Percentiles rank a stretch among this genome's conserved stretches.
Conservation (phyloP, 129 eudicot genomes). For the Apium graveolens region DNA sequence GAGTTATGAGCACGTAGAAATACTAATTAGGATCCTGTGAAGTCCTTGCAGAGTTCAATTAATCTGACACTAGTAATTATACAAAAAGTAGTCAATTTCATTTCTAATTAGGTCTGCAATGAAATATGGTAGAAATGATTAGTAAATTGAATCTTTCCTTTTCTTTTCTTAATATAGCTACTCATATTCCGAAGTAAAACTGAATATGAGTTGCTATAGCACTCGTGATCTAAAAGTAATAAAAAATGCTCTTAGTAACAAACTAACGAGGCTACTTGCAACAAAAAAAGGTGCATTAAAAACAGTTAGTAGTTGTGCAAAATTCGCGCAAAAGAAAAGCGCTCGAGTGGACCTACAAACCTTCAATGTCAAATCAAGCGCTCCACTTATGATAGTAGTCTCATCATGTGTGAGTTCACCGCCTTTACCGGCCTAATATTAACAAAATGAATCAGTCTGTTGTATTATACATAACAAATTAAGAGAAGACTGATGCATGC, state of each 20-base stretch:
- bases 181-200: neutral
- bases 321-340: conserved; percentile 6
- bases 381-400: conserved; percentile 93
- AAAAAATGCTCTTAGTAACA: neutral
- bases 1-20: neutral
- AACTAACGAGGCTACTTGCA: neutral
- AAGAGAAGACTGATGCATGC: conserved; percentile 6
- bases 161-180: neutral
- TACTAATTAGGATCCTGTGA: neutral
- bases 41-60: neutral
- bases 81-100: neutral
- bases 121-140: neutral
- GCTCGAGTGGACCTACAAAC: conserved; percentile 25
- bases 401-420: conserved; percentile 97
- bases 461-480: neutral
- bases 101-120: neutral
- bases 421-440: conserved; percentile 85
- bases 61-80: neutral
- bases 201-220: neutral
- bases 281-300: neutral
- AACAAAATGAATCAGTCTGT: neutral
- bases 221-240: neutral
- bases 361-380: conserved; percentile 93
- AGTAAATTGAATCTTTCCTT: neutral
- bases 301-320: neutral